A percentile compares a stretch with the other conserved stretches of the same genome.
Evolutionary conservation across 2,329 filamentous ascomycete species (phyloP).

Genomic region (Dactylonectria estremocensis): DNA sequence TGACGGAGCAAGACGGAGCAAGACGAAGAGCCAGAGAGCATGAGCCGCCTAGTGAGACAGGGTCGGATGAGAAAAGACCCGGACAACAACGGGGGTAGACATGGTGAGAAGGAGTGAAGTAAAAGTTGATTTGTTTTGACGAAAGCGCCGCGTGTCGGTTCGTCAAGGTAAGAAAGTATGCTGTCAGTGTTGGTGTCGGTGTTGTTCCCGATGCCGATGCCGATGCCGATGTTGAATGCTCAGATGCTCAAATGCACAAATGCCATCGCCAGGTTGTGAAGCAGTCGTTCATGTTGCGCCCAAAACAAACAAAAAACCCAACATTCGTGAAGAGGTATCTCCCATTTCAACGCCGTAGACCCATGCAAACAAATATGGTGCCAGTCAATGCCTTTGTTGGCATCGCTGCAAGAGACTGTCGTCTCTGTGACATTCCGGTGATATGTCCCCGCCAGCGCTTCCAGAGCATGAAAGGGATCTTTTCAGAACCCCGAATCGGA

Average conservation of each 20-base stretch:
- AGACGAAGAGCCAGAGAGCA: slow-evolving; percentile 18
- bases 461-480: neutral
- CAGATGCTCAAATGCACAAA: slow-evolving; percentile 10
- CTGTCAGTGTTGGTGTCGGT: neutral
- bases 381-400: slow-evolving; percentile 11
- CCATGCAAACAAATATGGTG: slow-evolving; percentile 18
- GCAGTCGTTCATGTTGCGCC: slow-evolving; percentile 2
- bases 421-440: neutral
- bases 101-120: slow-evolving; percentile 7
- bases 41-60: neutral
- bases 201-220: slow-evolving; percentile 8
- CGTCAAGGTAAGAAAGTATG: neutral
- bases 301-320: slow-evolving; percentile 22
- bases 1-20: slow-evolving; percentile 29
- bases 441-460: slow-evolving; percentile 11
- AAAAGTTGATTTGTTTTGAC: neutral
- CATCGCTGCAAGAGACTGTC: neutral
- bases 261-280: slow-evolving; percentile 14
- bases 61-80: slow-evolving; percentile 19
- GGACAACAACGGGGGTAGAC: slow-evolving; percentile 5
- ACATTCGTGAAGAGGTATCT: slow-evolving; percentile 15
- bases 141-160: neutral
- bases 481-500: neutral
- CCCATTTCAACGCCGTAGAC: slow-evolving; percentile 19
- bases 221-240: slow-evolving; percentile 1